phyloP scores from a whole-genome alignment of 768 basidiomycete species.

The Pleurotus giganteus region DNA sequence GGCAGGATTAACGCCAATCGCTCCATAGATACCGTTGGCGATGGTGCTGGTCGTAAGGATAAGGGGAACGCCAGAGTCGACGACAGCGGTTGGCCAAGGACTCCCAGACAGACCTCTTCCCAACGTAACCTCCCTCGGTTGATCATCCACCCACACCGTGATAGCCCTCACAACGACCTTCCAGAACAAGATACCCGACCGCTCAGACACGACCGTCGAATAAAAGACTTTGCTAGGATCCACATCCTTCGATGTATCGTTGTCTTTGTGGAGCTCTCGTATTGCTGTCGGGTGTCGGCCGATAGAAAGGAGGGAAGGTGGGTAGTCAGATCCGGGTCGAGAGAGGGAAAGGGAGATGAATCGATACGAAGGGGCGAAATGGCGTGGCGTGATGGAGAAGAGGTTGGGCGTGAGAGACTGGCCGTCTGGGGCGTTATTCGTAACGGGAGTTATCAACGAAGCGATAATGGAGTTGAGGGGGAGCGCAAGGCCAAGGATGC shows the following conservation, averaged over 20 bases:
- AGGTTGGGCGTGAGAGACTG: slow-evolving; percentile 69
- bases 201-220: slow-evolving; percentile 39
- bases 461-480: slow-evolving; percentile 72
- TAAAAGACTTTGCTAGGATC: slow-evolving; percentile 55
- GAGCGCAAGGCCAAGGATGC: slow-evolving; percentile 75
- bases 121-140: slow-evolving; percentile 36
- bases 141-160: slow-evolving; percentile 56
- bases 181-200: slow-evolving; percentile 55
- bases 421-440: slow-evolving; percentile 55
- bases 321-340: slow-evolving; percentile 58
- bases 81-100: slow-evolving; percentile 57
- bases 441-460: slow-evolving; percentile 42
- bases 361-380: slow-evolving; percentile 51
- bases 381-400: slow-evolving; percentile 59
- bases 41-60: slow-evolving; percentile 61
- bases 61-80: slow-evolving; percentile 69
- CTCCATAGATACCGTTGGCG: slow-evolving; percentile 78
- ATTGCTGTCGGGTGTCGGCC: slow-evolving; percentile 59
- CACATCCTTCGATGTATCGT: slow-evolving; percentile 25
- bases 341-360: slow-evolving; percentile 69
- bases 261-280: not conserved
- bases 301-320: slow-evolving; percentile 65
- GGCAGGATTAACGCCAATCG: slow-evolving; percentile 58
- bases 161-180: slow-evolving; percentile 55
- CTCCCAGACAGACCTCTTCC: slow-evolving; percentile 37